Percentiles rank a stretch among this genome's conserved stretches.
Conservation (phyloP, 805 yeast species). For the Metschnikowia rubicola region DNA sequence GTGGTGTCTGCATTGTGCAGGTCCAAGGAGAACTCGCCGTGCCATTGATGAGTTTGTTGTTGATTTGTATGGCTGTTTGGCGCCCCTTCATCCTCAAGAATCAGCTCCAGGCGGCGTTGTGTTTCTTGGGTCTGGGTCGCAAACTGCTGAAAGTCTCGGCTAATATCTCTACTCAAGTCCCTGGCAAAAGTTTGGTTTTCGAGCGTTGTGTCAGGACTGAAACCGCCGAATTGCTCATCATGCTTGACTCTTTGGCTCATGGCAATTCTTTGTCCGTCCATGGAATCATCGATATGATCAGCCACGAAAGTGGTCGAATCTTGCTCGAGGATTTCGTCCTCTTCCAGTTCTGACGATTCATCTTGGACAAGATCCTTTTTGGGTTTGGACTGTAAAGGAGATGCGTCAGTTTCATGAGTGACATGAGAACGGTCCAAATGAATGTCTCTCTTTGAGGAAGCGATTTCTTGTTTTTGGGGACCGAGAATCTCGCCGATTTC, state of each 20-base stretch:
- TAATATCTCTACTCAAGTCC: slow-evolving; percentile 8
- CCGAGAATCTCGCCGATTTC: no score
- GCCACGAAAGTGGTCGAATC: neutral
- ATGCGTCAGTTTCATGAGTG: neutral
- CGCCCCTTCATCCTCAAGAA: neutral
- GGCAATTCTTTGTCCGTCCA: neutral
- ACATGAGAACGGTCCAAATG: no score
- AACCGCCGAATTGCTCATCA: slow-evolving; percentile 2
- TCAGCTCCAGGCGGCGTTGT: neutral
- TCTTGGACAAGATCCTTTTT: neutral
- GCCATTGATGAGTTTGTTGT: neutral
- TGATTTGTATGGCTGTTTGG: neutral
- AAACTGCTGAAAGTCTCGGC: slow-evolving; percentile 10
- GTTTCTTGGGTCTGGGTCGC: slow-evolving; percentile 12
- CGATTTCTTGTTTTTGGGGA: no score
- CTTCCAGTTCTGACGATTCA: neutral
- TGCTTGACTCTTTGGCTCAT: neutral
- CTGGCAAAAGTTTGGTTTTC: slow-evolving; percentile 6
- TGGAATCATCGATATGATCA: slow-evolving; percentile 4
- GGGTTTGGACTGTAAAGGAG: neutral
- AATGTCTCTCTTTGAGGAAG: no score
- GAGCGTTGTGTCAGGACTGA: slow-evolving; percentile 13
- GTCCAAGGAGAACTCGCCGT: slow-evolving; percentile 2
- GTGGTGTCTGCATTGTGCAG: slow-evolving; percentile 3
- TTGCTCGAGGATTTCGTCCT: neutral